phyloP scores from a whole-genome alignment of 129 eudicot species.

The Artemisia tridentata region DNA sequence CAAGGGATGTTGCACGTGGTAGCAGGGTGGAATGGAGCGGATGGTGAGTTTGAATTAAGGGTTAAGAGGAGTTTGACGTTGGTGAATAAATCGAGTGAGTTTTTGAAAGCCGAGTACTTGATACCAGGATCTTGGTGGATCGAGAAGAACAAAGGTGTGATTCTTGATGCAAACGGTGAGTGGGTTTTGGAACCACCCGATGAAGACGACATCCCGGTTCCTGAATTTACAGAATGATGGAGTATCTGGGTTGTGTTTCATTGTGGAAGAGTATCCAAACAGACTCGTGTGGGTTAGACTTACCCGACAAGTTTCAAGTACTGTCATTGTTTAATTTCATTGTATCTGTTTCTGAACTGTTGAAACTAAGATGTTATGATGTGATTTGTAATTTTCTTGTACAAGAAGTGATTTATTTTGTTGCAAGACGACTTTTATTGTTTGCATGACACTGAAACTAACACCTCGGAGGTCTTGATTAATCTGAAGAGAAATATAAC shows the following conservation, averaged over 20 bases:
- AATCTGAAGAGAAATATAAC: too few relatives aligned
- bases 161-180: slow-evolving; percentile 59
- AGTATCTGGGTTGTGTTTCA: background rate
- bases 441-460: too few relatives aligned
- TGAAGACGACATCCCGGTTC: slow-evolving; percentile 67
- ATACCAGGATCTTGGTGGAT: slow-evolving; percentile 91
- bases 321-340: background rate
- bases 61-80: slow-evolving; percentile 68
- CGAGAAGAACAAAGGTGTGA: slow-evolving; percentile 89
- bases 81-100: slow-evolving; percentile 80
- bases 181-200: slow-evolving; percentile 64
- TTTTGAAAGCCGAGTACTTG: slow-evolving; percentile 78
- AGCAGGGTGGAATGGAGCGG: slow-evolving; percentile 83
- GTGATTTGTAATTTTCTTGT: background rate
- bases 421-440: too few relatives aligned
- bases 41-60: slow-evolving; percentile 57
- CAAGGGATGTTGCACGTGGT: slow-evolving; percentile 81
- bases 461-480: too few relatives aligned
- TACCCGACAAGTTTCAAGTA: too few relatives aligned
- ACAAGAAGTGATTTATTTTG: background rate
- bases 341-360: background rate
- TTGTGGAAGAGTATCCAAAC: too few relatives aligned
- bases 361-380: background rate
- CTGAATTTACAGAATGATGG: slow-evolving; percentile 31
- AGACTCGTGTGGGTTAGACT: too few relatives aligned